Percentiles rank a stretch among this genome's conserved stretches.
Conservation (phyloP, 345 rosid species). For the Aurinia saxatilis region DNA sequence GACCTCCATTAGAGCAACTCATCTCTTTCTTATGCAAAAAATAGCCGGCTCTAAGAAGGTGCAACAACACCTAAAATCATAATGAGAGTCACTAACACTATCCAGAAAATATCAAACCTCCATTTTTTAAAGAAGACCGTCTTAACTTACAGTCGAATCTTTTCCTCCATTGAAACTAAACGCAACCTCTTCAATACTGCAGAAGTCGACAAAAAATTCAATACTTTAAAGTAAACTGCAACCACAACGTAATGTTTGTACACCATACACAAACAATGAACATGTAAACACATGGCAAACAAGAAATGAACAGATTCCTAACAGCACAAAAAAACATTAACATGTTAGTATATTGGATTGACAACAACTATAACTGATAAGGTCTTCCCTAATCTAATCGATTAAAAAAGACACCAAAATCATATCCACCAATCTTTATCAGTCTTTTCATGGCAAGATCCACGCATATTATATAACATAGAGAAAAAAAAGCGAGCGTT, state of each 20-base stretch:
- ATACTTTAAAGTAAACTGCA: conserved; percentile 2
- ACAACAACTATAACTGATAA: not conserved
- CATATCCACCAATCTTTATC: too few relatives aligned
- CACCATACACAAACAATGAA: not conserved
- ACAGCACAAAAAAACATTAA: not conserved
- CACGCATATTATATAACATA: too few relatives aligned
- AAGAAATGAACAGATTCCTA: not conserved
- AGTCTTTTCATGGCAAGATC: too few relatives aligned
- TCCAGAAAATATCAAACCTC: too few relatives aligned
- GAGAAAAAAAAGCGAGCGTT: too few relatives aligned
- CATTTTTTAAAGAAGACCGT: not conserved
- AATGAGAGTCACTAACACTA: conserved; percentile 14
- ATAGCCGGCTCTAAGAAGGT: conserved; percentile 91
- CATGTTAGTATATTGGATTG: not conserved
- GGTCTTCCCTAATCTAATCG: not conserved
- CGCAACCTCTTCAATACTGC: conserved; percentile 89
- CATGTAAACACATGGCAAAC: conserved; percentile 8
- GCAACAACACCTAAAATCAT: conserved; percentile 73
- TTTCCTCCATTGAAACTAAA: conserved; percentile 99
- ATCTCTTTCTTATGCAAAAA: conserved; percentile 57
- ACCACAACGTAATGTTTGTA: not conserved
- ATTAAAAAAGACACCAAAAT: not conserved
- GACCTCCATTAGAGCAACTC: conserved; percentile 52
- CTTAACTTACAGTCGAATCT: conserved; percentile 81
- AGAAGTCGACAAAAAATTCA: conserved; percentile 19